Evolutionary conservation across 2,329 filamentous ascomycete genomes (phyloP), one percentile per base, ranked within the genome.

Genomic region (Ilyonectria robusta): DNA sequence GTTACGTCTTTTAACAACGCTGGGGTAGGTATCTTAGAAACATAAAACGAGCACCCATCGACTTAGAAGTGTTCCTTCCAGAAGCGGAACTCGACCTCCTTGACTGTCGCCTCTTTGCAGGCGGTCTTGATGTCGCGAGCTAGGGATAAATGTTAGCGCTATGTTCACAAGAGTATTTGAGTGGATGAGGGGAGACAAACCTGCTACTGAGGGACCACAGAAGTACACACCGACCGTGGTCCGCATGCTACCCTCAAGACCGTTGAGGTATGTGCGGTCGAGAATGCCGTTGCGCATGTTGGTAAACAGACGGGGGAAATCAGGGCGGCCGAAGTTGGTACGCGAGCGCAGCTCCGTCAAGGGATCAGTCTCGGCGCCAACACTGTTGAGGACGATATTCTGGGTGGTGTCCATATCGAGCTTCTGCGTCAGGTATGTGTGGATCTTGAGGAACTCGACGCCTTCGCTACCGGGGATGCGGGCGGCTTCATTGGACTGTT

Each of bases 221-320:
- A 98, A 98, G 84, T 99, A 99, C 21, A 99, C 95, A 82, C 96
- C 96, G 13, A 99, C 93, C 42, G 95, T 94, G 4, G 94, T 97
- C 76, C 90, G 88, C 78, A 92, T 86, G 75, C 88, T 92, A 66
- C 89, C 89, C 81, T 97, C 93, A 17, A 98, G 82, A 1, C 94
- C 95, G 59, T 89, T 89, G 76, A 98, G 89, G 78, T 98, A 99
- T 1, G 91, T 93, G 74, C 94, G 89, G 79, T 97, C 90, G 59
- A 94, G 79, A 68, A 99, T 94, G 47, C 95, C 95, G 65, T 97
- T 90, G 50, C 94, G 90, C 94, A 99, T 97, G 1, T 89, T 91
- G 33, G 87, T 86, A 72, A 99, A 93, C 65, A 99, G 84, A 62
- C 91, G 88, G 51, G 84, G 83, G 82, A 98, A 98, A 81, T 99